Evolutionary conservation across 2,329 filamentous ascomycete species (phyloP).

Genomic region (Fusarium buharicum): DNA sequence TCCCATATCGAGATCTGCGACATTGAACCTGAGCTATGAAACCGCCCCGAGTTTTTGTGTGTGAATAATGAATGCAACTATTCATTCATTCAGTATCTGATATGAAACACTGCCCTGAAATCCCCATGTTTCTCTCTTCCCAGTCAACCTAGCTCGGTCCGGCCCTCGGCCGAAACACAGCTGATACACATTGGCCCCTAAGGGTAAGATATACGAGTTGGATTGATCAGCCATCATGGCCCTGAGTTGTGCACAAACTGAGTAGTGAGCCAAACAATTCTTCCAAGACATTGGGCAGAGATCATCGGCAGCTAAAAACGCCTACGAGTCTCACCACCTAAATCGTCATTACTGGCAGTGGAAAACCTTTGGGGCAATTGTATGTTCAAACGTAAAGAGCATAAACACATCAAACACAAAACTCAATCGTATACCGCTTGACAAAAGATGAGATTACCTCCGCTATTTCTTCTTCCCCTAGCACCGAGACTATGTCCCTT

Average conservation of each 20-base stretch:
- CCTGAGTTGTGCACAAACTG: too few relatives aligned
- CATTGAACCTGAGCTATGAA: slow-evolving; percentile 25
- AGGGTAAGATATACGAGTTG: background rate
- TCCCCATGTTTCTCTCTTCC: slow-evolving; percentile 2
- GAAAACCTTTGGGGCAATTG: too few relatives aligned
- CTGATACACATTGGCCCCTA: slow-evolving; percentile 26
- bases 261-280: too few relatives aligned
- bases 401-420: slow-evolving; percentile 2
- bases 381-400: background rate
- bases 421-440: slow-evolving; percentile 16
- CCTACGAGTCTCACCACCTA: background rate
- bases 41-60: slow-evolving; percentile 18
- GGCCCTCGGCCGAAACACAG: slow-evolving; percentile 22
- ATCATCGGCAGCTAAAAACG: too few relatives aligned
- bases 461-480: slow-evolving; percentile 22
- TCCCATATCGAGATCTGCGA: slow-evolving; percentile 25
- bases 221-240: background rate
- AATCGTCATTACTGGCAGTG: too few relatives aligned
- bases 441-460: slow-evolving; percentile 39
- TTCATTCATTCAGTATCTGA: slow-evolving; percentile 8
- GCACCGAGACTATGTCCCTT: slow-evolving; percentile 10
- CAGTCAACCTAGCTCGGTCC: slow-evolving; percentile 11
- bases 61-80: slow-evolving; percentile 13
- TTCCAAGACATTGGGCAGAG: too few relatives aligned
- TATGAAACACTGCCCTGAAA: slow-evolving; percentile 21